A percentile compares a stretch with the other conserved stretches of the same genome.
Conservation (phyloP, 345 rosid genomes). For the Boechera divaricarpa region DNA sequence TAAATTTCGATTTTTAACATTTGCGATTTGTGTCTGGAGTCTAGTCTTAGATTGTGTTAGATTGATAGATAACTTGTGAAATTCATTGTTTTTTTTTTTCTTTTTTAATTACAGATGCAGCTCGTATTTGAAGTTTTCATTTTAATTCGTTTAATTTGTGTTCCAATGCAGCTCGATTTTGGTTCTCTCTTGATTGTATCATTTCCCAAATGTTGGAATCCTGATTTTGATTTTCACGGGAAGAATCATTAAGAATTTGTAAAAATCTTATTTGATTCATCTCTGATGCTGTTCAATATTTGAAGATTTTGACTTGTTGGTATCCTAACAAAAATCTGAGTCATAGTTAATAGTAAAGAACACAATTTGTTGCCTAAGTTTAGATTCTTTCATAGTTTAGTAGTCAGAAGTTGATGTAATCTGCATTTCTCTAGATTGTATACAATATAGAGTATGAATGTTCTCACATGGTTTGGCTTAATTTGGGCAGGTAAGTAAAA, state of each 20-base stretch:
- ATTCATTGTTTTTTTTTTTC: neutral
- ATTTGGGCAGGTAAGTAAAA: constrained; percentile 11
- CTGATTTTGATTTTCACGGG: neutral
- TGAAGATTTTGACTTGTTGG: neutral
- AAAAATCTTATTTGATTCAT: neutral
- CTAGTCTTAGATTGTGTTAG: neutral
- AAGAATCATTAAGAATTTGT: neutral
- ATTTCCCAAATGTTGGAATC: neutral
- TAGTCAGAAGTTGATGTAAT: neutral
- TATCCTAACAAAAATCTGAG: neutral
- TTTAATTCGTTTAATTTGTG: no score
- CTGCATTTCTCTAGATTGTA: neutral
- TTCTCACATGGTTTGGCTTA: neutral
- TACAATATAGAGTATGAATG: neutral
- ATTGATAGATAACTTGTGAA: neutral
- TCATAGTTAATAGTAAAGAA: neutral
- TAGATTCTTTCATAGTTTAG: neutral
- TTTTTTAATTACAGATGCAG: neutral
- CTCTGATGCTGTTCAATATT: neutral
- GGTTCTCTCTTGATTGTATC: neutral
- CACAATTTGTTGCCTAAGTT: neutral
- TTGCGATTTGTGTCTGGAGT: neutral
- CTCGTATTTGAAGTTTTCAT: neutral
- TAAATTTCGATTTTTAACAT: neutral
- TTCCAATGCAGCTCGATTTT: neutral